Evolutionary conservation across 768 basidiomycete species (phyloP), one percentile per base, ranked within the genome.

Genomic region (Naematelia aurantialba): DNA sequence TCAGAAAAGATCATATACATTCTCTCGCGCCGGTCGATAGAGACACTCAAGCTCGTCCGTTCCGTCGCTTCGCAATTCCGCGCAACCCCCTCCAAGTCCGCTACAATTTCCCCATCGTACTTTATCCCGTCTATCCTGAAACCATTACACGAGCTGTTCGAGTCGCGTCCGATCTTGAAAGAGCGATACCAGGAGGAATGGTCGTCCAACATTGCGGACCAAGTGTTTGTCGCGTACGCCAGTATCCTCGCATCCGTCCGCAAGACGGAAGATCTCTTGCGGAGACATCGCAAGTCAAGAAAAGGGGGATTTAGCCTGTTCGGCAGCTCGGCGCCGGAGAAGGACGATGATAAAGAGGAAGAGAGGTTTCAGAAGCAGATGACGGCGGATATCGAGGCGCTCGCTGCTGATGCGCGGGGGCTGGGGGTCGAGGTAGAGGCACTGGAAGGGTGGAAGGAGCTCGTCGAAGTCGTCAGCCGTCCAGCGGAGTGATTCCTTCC

Each of bases 61-160:
- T 87, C 89, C 0, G 89, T 97, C 69, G 90, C 91, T 1, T 87
- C 88, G 0, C 92, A 97, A 68, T 89, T 93, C 67, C 83, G 93
- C 53, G 89, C 14, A 86, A 87, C 85, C 83, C 87, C 52, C 85
- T 83, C 75, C 86, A 86, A 3, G 78, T 62, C 63, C 12, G 52
- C 59, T 42, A 51, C 44, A 14, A 83, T 81, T 13, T 89, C 89
- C 70, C 85, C 91, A 22, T 96, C 91, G 70, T 87, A 89, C 73
- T 98, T 94, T 69, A 84, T 97, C 2, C 79, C 84, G 1, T 81
- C 84, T 30, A 86, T 98, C 58, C 80, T 98, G 30, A 86, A 86
- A 26, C 90, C 96, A 0, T 74, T 93, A 31, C 87, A 85, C 65
- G 77, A 58, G 8, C 76, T 81, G 11, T 90, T 93, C 71, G 85